Conservation (phyloP, 2,329 filamentous ascomycete genomes). For the Ophiostoma montium region DNA sequence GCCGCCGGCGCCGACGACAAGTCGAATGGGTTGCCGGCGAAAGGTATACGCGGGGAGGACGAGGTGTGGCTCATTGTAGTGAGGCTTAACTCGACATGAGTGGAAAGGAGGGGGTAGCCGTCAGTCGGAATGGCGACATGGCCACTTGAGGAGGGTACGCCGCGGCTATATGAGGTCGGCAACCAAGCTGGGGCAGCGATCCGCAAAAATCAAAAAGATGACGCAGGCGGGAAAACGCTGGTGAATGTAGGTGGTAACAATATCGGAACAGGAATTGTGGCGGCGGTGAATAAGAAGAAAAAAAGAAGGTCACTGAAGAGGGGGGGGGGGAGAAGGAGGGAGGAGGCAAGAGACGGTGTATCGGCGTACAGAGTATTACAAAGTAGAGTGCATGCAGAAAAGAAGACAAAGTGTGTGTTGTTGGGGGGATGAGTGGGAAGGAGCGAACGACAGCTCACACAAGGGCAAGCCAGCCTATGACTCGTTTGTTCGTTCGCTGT, state of each 20-base stretch:
- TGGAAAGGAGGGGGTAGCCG: conserved; percentile 4
- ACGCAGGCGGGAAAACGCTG: no score
- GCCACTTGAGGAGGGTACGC: conserved; percentile 2
- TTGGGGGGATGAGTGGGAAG: conserved; percentile 1
- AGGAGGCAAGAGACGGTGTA: not conserved
- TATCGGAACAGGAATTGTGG: no score
- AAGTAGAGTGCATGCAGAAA: not conserved
- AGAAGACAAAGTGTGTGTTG: not conserved
- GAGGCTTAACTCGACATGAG: conserved; percentile 6
- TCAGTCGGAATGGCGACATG: conserved; percentile 9
- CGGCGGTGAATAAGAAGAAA: no score
- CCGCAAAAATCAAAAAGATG: no score
- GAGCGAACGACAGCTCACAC: not conserved
- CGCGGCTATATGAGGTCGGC: not conserved
- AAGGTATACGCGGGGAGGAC: not conserved
- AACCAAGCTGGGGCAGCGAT: not conserved
- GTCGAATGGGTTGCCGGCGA: not conserved
- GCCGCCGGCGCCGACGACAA: not conserved
- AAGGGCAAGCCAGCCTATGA: not conserved
- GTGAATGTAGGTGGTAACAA: no score
- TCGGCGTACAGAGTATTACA: no score
- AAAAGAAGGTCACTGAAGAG: no score
- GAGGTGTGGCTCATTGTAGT: conserved; percentile 3
- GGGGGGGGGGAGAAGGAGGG: not conserved
- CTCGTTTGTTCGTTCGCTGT: conserved; percentile 2